These are phyloP conservation scores for Poa annua DNA, from an alignment of 176 grass and related monocot genomes.

Conservation along the genomic window DNA sequence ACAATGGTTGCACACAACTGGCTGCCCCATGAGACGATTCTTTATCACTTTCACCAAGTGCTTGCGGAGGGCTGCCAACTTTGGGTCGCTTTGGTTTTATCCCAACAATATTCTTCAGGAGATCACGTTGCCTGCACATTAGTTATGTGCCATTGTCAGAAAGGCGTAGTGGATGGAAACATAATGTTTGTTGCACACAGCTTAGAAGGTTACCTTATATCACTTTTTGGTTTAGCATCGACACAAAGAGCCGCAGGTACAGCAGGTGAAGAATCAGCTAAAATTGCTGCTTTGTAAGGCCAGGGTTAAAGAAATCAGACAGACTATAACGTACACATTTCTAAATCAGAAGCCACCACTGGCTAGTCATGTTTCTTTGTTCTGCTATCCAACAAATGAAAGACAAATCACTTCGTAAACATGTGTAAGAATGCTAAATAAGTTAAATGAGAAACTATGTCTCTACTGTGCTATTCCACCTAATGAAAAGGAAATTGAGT, in stretches of 20 bases:
- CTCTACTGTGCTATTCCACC: neutral
- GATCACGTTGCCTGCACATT: slow-evolving; percentile 76
- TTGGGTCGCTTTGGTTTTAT: slow-evolving; percentile 83
- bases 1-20: slow-evolving; percentile 6
- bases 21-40: slow-evolving; percentile 27
- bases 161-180: neutral
- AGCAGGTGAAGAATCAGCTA: slow-evolving; percentile 79
- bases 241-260: slow-evolving; percentile 78
- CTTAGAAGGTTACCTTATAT: slow-evolving; percentile 64
- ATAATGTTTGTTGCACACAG: neutral
- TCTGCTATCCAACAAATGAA: neutral
- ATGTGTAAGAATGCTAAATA: neutral
- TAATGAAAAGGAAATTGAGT: neutral
- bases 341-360: neutral
- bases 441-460: neutral
- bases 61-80: slow-evolving; percentile 28
- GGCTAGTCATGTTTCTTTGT: slow-evolving; percentile 8
- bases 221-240: slow-evolving; percentile 91
- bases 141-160: neutral
- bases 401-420: neutral
- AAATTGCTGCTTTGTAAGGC: slow-evolving; percentile 78
- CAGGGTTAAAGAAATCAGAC: slow-evolving; percentile 57
- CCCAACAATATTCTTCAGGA: slow-evolving; percentile 81
- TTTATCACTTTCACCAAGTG: slow-evolving; percentile 23
- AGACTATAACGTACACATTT: neutral